A percentile compares a stretch with the other conserved stretches of the same genome.
phyloP scores from a whole-genome alignment of 2,329 filamentous ascomycete genomes.

The Curvularia verruculosa region DNA sequence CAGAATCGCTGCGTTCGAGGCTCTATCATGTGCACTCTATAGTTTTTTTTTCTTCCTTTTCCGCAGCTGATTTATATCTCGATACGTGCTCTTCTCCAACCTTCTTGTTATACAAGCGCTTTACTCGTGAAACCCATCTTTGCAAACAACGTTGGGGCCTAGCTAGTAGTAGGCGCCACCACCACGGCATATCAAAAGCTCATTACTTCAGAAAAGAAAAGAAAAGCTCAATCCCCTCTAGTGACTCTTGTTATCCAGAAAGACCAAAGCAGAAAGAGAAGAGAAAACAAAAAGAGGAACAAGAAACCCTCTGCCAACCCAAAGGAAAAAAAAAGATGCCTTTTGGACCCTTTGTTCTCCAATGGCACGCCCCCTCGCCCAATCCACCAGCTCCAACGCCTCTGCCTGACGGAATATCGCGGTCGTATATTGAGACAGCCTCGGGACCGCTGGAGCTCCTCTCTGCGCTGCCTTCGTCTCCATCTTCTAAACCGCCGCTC shows the following conservation, averaged over 20 bases:
- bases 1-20: background rate
- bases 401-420: slow-evolving; percentile 53
- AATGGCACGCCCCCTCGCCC: slow-evolving; percentile 34
- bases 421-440: slow-evolving; percentile 51
- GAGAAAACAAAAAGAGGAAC: too few relatives aligned
- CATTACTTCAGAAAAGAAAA: too few relatives aligned
- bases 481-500: slow-evolving; percentile 44
- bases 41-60: background rate
- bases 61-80: background rate
- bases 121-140: background rate
- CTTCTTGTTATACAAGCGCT: background rate
- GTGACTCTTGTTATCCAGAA: background rate
- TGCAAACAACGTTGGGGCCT: too few relatives aligned
- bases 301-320: too few relatives aligned
- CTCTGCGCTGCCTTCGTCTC: slow-evolving; percentile 44
- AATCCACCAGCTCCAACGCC: slow-evolving; percentile 32
- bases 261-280: background rate
- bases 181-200: too few relatives aligned
- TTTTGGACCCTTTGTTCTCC: slow-evolving; percentile 39
- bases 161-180: background rate
- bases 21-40: background rate
- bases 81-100: background rate
- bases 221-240: background rate
- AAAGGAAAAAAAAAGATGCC: slow-evolving; percentile 23
- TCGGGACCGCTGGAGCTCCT: slow-evolving; percentile 59